Conservation (phyloP, 352 stramenopile genomes). For the Ophiocytium majus region DNA sequence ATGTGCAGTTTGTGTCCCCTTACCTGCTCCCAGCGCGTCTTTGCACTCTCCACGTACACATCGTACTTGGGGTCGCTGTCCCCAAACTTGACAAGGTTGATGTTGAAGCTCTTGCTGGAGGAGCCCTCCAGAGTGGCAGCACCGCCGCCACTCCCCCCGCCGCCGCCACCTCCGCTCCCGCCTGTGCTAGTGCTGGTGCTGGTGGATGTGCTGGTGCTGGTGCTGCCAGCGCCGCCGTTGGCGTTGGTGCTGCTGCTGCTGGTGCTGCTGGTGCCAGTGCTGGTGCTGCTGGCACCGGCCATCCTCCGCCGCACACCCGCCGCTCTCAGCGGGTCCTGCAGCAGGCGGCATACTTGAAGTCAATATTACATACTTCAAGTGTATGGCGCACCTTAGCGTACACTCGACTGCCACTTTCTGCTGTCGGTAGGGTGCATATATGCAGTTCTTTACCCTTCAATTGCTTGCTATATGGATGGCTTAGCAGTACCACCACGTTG, state of each 20-base stretch:
- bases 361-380: no score
- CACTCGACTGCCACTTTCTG: no score
- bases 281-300: neutral
- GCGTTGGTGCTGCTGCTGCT: neutral
- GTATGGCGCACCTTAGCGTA: no score
- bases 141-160: neutral
- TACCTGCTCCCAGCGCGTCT: slow-evolving; percentile 17
- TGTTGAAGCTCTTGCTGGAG: neutral
- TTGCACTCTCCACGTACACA: slow-evolving; percentile 14
- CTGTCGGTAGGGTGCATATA: no score
- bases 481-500: no score
- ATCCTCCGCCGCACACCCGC: no score
- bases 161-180: neutral
- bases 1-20: no score
- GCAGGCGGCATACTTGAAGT: no score
- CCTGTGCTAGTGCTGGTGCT: neutral
- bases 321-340: no score
- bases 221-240: neutral
- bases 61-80: slow-evolving; percentile 9
- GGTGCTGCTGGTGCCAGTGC: neutral
- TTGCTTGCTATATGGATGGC: no score
- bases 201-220: neutral
- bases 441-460: no score
- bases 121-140: neutral
- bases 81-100: neutral